Evolutionary conservation across 75 land plant species (phyloP).

Genomic region (Sequoiadendron giganteum): DNA sequence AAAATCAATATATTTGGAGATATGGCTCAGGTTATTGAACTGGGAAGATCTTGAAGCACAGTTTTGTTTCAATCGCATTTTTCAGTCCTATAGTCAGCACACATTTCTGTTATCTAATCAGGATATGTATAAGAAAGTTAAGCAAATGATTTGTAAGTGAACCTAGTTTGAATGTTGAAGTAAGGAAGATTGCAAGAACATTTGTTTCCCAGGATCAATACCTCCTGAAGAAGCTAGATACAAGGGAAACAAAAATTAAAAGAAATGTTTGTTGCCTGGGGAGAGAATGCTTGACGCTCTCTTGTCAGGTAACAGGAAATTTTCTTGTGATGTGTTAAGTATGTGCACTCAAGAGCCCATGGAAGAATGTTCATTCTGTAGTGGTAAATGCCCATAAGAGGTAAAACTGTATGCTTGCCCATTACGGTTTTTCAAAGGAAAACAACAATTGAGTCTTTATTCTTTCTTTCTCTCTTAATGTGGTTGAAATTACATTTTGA

Average conservation of each 20-base stretch:
- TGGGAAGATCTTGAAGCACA: slow-evolving; percentile 5
- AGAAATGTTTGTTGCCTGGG: neutral
- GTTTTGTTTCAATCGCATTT: neutral
- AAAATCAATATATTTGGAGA: neutral
- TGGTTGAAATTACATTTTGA: neutral
- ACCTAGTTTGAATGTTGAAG: neutral
- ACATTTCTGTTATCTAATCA: neutral
- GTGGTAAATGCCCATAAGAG: neutral
- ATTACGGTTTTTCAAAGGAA: neutral
- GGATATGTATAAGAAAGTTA: neutral
- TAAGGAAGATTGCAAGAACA: neutral
- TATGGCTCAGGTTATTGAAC: neutral
- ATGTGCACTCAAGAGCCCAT: neutral
- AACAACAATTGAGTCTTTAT: neutral
- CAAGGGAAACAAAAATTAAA: neutral
- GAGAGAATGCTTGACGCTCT: neutral
- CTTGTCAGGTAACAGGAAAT: neutral
- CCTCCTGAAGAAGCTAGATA: neutral
- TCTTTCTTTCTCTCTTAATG: neutral
- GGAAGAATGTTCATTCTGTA: neutral
- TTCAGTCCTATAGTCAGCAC: neutral
- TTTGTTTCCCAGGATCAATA: neutral
- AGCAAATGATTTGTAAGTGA: neutral
- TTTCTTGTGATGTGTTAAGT: neutral
- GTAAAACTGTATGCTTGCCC: neutral